phyloP scores from a whole-genome alignment of 2,329 filamentous ascomycete species.

The Fusarium tupiense region DNA sequence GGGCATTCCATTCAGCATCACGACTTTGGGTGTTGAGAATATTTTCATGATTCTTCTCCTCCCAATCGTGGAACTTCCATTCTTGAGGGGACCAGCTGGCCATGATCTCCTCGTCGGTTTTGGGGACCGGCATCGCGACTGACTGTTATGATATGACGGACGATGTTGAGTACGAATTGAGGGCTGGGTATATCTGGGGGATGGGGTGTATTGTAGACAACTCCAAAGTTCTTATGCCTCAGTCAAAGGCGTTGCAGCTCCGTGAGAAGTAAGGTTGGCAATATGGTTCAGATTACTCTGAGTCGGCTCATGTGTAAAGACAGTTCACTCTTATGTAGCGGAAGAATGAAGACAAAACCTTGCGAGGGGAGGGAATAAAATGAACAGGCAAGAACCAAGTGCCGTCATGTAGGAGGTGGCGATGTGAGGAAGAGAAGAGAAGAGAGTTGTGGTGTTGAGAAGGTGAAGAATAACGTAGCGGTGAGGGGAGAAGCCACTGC shows the following conservation, averaged over 20 bases:
- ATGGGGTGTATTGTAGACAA: accelerated
- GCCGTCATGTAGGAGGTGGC: accelerated
- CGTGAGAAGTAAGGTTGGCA: background rate
- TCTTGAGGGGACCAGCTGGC: background rate
- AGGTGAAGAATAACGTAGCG: background rate
- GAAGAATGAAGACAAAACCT: background rate
- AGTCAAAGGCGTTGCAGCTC: background rate
- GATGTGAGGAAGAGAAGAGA: background rate
- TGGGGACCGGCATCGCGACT: background rate
- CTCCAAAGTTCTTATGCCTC: background rate
- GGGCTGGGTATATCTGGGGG: accelerated
- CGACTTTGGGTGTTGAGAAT: accelerated
- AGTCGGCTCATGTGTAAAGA: accelerated
- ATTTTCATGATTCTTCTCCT: accelerated
- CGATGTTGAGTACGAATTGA: background rate
- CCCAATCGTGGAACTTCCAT: background rate
- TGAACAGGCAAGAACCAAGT: background rate
- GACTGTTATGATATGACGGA: background rate
- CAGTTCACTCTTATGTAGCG: accelerated
- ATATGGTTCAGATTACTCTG: background rate
- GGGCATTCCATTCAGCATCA: background rate
- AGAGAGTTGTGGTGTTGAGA: background rate
- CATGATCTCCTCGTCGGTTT: background rate
- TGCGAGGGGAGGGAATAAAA: accelerated
- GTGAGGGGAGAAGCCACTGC: accelerated